Percentiles rank a stretch among this genome's conserved stretches.
Evolutionary conservation across 805 yeast genomes (phyloP).

Genomic region (Isabelozyma heimii): DNA sequence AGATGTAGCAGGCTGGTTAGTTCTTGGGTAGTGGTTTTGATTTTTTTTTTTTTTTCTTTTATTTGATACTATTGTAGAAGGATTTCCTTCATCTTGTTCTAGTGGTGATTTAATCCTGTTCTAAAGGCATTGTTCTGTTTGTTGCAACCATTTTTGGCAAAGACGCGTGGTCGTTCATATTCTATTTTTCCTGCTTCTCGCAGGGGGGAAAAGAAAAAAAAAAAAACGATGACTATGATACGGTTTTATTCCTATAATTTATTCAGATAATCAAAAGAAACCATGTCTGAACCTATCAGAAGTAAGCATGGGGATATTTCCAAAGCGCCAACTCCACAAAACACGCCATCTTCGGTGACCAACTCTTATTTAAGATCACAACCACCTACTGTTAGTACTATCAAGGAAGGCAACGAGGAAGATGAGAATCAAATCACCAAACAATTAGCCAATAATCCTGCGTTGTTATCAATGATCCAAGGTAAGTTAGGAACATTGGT

Average conservation of each 20-base stretch:
- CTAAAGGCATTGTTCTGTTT: too few relatives aligned
- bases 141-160: not conserved
- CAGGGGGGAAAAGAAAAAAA: not conserved
- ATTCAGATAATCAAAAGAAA: not conserved
- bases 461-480: slow-evolving; percentile 81
- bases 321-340: slow-evolving; percentile 97
- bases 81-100: too few relatives aligned
- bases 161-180: not conserved
- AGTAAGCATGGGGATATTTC: slow-evolving; percentile 68
- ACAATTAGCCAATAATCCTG: slow-evolving; percentile 74
- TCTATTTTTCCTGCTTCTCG: not conserved
- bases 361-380: slow-evolving; percentile 67
- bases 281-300: slow-evolving; percentile 87
- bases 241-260: not conserved
- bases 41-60: too few relatives aligned
- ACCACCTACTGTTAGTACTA: slow-evolving; percentile 59
- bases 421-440: slow-evolving; percentile 32
- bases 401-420: slow-evolving; percentile 59
- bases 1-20: not conserved
- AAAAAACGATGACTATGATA: not conserved
- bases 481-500: slow-evolving; percentile 82
- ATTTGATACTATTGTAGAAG: too few relatives aligned
- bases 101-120: too few relatives aligned
- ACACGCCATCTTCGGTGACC: slow-evolving; percentile 89
- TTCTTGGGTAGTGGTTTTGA: too few relatives aligned